Evolutionary conservation across 805 yeast species (phyloP), one percentile per base, ranked within the genome.

Genomic region (Pichia nakasei): DNA sequence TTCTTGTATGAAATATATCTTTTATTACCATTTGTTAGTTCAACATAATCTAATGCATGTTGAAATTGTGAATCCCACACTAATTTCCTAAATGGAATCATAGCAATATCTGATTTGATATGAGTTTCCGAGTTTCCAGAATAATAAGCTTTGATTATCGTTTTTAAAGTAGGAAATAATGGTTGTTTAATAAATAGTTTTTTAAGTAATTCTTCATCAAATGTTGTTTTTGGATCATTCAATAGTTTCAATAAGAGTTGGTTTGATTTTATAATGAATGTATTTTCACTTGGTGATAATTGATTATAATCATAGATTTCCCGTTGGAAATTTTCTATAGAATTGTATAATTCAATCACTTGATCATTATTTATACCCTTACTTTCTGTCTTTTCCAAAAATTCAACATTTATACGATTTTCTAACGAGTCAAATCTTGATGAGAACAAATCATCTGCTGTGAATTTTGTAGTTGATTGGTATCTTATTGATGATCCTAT

Each of bases 1-100:
- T 63, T 66, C 40, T 66, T 58, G 34, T 58, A 45, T 3, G 54
- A 54, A 11, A 72, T 58, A 59, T 78, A 81, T 49, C 74, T 70
- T 12, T 67, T 59, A 37, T 76, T 73, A 2, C 80, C 87, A 2
- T 78, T 72, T 0, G 93, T 78, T 38, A 70, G 55, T 48, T 81
- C 85, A 20, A 85, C 67, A 37, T 82, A 59, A 38, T 68, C 67
- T 34, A 82, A 59, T 0, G 88, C 85, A 35, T 67, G 65, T 22
- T 69, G 66, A 46, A 80, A 67, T 39, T 81, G 77, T 1, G 77
- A 82, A 48, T 75, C 68, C 61, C 69, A 79, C 2, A 82, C 57
- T n/a, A 78, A 67, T 35, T 69, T 59, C 18, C 89, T 59, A 48
- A 83, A 74, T 4, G 88, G 84, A n/a, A 82, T 71, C 65, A 80